Conservation (phyloP, 1,139 yeast species). For the Saccharomyces hybrid region DNA sequence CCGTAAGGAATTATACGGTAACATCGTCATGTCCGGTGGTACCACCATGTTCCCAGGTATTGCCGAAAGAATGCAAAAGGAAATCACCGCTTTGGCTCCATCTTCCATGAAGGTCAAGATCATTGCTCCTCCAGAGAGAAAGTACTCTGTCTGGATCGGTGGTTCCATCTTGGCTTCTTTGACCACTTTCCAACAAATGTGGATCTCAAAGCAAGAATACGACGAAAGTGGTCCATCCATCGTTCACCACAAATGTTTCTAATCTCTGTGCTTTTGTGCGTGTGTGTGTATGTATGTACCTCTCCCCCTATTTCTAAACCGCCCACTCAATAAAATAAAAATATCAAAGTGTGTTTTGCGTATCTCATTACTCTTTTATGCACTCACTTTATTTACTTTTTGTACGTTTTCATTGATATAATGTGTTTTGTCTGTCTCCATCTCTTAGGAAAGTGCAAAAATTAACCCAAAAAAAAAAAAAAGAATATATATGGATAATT, state of each 20-base stretch:
- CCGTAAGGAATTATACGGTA: constrained; percentile 97
- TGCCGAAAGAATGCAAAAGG: constrained; percentile 99
- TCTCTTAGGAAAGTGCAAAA: not conserved
- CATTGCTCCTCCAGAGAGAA: constrained; percentile 99
- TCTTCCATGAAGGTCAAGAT: constrained; percentile 99
- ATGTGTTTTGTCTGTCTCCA: not conserved
- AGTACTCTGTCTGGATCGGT: constrained; percentile 99
- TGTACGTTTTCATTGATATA: not conserved
- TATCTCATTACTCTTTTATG: not conserved
- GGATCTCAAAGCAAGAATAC: constrained; percentile 99
- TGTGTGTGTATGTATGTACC: constrained; percentile 1
- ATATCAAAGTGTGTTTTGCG: not conserved
- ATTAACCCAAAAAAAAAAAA: not conserved
- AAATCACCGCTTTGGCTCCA: constrained; percentile 98
- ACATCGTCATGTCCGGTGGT: constrained; percentile 99
- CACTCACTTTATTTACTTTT: not conserved
- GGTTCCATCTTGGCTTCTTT: constrained; percentile 98
- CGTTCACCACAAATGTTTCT: constrained; percentile 99
- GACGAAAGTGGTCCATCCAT: constrained; percentile 99
- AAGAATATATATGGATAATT: not conserved
- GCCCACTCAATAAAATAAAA: constrained; percentile 1
- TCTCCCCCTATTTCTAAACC: constrained; percentile 1
- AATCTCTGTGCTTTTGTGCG: constrained; percentile 31
- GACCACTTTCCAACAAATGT: constrained; percentile 99
- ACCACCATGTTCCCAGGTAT: constrained; percentile 99